phyloP scores from a whole-genome alignment of 768 basidiomycete species.

The Neoboletus magnificus region DNA sequence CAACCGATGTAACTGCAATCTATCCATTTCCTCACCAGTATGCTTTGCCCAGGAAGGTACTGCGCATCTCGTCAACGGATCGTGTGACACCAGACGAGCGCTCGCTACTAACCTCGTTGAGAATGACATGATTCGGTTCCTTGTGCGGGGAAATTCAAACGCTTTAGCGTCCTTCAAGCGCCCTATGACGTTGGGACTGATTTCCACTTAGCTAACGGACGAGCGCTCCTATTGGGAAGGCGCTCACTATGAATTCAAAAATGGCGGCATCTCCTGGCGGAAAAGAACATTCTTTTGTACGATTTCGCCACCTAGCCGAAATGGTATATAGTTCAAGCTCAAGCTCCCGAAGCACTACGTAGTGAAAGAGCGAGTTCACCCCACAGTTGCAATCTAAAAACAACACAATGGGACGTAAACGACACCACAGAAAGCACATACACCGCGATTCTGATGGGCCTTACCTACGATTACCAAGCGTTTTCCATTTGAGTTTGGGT shows the following conservation, averaged over 20 bases:
- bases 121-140: conserved; percentile 82
- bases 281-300: conserved; percentile 66
- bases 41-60: conserved; percentile 90
- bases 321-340: neutral
- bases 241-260: conserved; percentile 63
- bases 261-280: conserved; percentile 66
- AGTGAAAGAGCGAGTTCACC: conserved; percentile 39
- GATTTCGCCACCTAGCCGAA: conserved; percentile 64
- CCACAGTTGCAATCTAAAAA: conserved; percentile 66
- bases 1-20: conserved; percentile 5
- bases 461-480: conserved; percentile 30
- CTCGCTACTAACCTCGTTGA: conserved; percentile 65
- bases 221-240: neutral
- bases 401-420: neutral
- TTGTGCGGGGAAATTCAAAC: conserved; percentile 64
- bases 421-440: neutral
- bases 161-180: conserved; percentile 63
- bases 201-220: conserved; percentile 5
- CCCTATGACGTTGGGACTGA: conserved; percentile 75
- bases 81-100: neutral
- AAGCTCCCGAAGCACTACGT: neutral
- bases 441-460: neutral
- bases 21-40: conserved; percentile 59
- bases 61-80: conserved; percentile 29
- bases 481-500: conserved; percentile 82